Conservation (phyloP, 2,329 filamentous ascomycete species). For the Phaeoacremonium minimum region DNA sequence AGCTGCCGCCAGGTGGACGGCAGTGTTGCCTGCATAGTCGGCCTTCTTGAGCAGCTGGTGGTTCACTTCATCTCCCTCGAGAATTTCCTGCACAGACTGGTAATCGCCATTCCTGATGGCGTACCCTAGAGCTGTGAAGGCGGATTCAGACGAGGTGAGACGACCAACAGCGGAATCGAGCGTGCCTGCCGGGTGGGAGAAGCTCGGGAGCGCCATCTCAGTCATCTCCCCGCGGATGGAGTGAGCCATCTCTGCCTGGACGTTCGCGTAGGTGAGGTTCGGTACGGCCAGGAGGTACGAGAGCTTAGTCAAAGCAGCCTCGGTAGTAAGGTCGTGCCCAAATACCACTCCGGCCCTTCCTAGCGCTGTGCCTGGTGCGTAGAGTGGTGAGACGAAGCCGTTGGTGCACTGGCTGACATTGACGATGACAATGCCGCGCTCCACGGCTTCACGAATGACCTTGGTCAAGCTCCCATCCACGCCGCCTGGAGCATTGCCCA, state of each 20-base stretch:
- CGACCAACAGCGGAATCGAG: conserved; percentile 35
- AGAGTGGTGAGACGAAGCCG: conserved; percentile 73
- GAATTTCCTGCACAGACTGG: conserved; percentile 59
- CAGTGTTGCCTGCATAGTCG: conserved; percentile 80
- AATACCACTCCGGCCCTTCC: conserved; percentile 84
- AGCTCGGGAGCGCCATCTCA: conserved; percentile 66
- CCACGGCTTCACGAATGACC: conserved; percentile 72
- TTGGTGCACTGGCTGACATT: conserved; percentile 87
- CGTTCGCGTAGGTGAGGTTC: conserved; percentile 57
- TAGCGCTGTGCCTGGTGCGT: conserved; percentile 72
- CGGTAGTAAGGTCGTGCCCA: conserved; percentile 82
- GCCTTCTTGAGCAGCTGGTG: conserved; percentile 63
- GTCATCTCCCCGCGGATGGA: conserved; percentile 84
- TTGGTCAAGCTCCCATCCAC: conserved; percentile 74
- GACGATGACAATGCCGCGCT: conserved; percentile 78
- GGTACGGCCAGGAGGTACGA: conserved; percentile 75
- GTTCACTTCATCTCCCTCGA: conserved; percentile 56
- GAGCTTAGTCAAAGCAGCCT: conserved; percentile 87
- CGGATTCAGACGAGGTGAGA: conserved; percentile 49
- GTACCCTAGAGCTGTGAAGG: conserved; percentile 74
- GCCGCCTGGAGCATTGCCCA: conserved; percentile 84
- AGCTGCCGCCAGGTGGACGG: conserved; percentile 53
- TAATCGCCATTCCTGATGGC: conserved; percentile 71
- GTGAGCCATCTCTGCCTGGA: conserved; percentile 66
- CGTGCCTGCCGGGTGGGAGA: conserved; percentile 65